These are phyloP conservation scores for Lolium perenne DNA, from an alignment of 176 grass and related monocot genomes.

Conservation along the genomic window DNA sequence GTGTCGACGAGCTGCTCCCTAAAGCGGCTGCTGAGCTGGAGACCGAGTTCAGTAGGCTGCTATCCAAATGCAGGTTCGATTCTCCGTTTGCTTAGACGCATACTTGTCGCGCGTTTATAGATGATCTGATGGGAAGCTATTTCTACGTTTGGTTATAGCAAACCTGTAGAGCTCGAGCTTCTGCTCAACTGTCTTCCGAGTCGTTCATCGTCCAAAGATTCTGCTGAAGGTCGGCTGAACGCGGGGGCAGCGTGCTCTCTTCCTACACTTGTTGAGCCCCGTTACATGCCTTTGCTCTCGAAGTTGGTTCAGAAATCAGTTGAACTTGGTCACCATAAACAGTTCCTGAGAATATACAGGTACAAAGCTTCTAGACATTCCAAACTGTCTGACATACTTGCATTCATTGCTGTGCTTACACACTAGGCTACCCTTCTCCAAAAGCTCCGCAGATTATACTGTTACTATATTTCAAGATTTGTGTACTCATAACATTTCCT, in stretches of 20 bases:
- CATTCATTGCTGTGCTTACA: too few relatives aligned
- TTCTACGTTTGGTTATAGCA: constrained; percentile 48
- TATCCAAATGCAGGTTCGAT: constrained; percentile 55
- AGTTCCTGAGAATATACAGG: constrained; percentile 69
- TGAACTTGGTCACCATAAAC: constrained; percentile 53
- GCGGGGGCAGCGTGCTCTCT: constrained; percentile 19
- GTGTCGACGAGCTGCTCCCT: constrained; percentile 46
- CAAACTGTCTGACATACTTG: constrained; percentile 7
- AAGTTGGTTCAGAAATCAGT: constrained; percentile 58
- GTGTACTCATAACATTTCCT: background rate
- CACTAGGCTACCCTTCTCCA: too few relatives aligned
- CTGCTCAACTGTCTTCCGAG: constrained; percentile 57
- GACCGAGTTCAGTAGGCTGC: constrained; percentile 59
- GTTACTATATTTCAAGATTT: constrained; percentile 17
- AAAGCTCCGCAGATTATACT: background rate
- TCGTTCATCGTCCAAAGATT: constrained; percentile 32
- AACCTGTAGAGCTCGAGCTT: constrained; percentile 53
- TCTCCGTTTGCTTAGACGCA: background rate
- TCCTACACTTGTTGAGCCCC: constrained; percentile 61
- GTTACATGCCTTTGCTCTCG: constrained; percentile 51
- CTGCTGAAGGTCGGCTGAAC: background rate
- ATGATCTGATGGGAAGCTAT: background rate
- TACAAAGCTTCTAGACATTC: constrained; percentile 17
- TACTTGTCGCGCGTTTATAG: constrained; percentile 1
- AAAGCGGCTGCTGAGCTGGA: constrained; percentile 50